Evolutionary conservation across 345 rosid genomes (phyloP).

Genomic region (Sisymbrium altissimum): DNA sequence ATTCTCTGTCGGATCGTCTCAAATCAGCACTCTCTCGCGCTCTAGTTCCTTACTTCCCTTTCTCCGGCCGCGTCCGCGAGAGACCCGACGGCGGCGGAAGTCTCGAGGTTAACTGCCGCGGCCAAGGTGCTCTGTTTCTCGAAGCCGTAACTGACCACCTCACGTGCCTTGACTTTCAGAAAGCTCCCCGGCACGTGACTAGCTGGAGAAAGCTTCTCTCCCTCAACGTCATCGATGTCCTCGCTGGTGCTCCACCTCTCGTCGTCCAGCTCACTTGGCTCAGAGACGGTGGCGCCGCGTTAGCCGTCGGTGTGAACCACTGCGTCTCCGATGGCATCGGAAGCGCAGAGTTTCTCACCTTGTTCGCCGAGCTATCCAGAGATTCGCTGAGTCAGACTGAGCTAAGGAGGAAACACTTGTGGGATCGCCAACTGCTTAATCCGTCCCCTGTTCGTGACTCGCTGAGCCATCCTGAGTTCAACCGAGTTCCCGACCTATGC

Average conservation of each 20-base stretch:
- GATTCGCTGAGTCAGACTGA: slow-evolving; percentile 24
- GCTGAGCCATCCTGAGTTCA: slow-evolving; percentile 54
- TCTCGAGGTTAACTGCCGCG: slow-evolving; percentile 65
- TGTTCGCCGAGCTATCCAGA: slow-evolving; percentile 52
- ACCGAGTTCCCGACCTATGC: slow-evolving; percentile 53
- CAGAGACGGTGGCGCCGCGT: slow-evolving; percentile 58
- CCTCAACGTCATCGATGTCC: slow-evolving; percentile 58
- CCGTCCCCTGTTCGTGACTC: slow-evolving; percentile 31
- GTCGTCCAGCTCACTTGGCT: slow-evolving; percentile 92
- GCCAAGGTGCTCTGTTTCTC: slow-evolving; percentile 66
- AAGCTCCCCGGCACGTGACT: slow-evolving; percentile 54
- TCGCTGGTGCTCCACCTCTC: slow-evolving; percentile 68
- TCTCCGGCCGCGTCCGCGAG: slow-evolving; percentile 74
- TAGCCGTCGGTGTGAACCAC: slow-evolving; percentile 72
- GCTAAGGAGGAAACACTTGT: slow-evolving; percentile 40
- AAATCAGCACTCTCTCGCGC: slow-evolving; percentile 57
- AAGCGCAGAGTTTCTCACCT: slow-evolving; percentile 61
- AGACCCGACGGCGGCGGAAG: slow-evolving; percentile 30
- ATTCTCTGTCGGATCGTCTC: slow-evolving; percentile 35
- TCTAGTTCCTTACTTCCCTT: slow-evolving; percentile 69
- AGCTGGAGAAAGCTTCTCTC: slow-evolving; percentile 74
- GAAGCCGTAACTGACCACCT: slow-evolving; percentile 50
- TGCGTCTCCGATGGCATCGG: slow-evolving; percentile 78
- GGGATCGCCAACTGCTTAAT: slow-evolving; percentile 78
- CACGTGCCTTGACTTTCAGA: slow-evolving; percentile 42